These are phyloP conservation scores for Macrotyloma uniflorum DNA, from an alignment of 306 rosid genomes.

Conservation along the genomic window DNA sequence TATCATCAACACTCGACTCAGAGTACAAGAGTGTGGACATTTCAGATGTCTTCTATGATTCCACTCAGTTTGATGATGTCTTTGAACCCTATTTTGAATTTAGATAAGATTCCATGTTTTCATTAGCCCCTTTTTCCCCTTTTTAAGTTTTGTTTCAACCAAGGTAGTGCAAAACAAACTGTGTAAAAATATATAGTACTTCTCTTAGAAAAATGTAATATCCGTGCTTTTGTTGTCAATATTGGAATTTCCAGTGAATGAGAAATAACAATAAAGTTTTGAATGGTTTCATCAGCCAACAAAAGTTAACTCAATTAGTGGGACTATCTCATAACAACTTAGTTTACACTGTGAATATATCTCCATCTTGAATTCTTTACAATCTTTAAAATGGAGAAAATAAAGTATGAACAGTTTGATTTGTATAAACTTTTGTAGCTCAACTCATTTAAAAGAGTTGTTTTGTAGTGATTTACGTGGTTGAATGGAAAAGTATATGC, in stretches of 20 bases:
- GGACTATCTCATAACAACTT: too few species aligned
- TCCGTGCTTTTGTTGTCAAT: slow-evolving; percentile 1
- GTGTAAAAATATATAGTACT: background rate
- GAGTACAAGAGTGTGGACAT: slow-evolving; percentile 18
- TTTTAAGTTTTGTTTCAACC: background rate
- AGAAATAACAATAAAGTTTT: background rate
- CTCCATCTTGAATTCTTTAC: too few species aligned
- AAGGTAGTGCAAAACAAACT: background rate
- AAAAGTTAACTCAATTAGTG: background rate
- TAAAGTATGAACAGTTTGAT: too few species aligned
- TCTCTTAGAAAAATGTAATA: slow-evolving; percentile 11
- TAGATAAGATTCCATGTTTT: slow-evolving; percentile 13
- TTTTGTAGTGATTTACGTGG: background rate
- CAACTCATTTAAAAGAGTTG: background rate
- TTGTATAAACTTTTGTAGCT: too few species aligned
- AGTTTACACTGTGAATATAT: too few species aligned
- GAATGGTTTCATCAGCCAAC: background rate
- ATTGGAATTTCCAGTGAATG: background rate
- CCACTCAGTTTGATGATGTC: slow-evolving; percentile 15
- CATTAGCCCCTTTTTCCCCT: background rate
- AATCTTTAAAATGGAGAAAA: too few species aligned
- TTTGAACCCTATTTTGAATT: slow-evolving; percentile 4
- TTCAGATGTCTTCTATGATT: slow-evolving; percentile 23
- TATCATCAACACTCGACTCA: slow-evolving; percentile 39
- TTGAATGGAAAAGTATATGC: background rate